phyloP scores from a whole-genome alignment of 164 flowering plant genomes.

The Brasenia schreberi region DNA sequence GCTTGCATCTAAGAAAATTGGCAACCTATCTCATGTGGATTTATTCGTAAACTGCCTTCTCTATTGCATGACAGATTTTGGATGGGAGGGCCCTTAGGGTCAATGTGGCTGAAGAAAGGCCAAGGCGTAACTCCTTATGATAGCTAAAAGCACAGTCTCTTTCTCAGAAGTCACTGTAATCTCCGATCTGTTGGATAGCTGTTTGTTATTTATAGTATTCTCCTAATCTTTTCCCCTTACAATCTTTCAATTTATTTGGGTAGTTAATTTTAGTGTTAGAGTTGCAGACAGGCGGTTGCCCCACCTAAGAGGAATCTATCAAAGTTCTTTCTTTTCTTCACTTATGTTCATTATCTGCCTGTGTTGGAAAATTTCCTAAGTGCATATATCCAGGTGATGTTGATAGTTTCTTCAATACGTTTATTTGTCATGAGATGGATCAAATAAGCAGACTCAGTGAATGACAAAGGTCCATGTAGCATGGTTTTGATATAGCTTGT shows the following conservation, averaged over 20 bases:
- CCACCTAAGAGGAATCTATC: neutral
- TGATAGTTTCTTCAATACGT: neutral
- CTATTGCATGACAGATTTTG: slow-evolving; percentile 38
- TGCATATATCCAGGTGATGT: neutral
- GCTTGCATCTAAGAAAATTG: neutral
- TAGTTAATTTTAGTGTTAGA: neutral
- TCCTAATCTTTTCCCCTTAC: neutral
- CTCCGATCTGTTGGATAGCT: neutral
- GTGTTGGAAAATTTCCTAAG: neutral
- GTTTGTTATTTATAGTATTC: neutral
- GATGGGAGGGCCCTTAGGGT: slow-evolving; percentile 82
- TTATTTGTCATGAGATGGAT: neutral
- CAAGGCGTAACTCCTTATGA: slow-evolving; percentile 28
- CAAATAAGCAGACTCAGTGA: neutral
- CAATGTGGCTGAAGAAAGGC: slow-evolving; percentile 59
- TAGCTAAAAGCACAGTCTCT: neutral
- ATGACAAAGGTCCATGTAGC: neutral
- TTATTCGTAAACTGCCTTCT: neutral
- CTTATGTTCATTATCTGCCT: neutral
- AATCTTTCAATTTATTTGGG: neutral
- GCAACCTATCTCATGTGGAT: neutral
- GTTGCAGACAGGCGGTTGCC: neutral
- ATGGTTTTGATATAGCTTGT: neutral
- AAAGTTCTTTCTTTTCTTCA: neutral
- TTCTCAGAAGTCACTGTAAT: neutral